Percentiles rank a stretch among this genome's conserved stretches.
These are phyloP conservation scores for Russula virescens DNA, from an alignment of 768 basidiomycete species.

Conservation along the genomic window DNA sequence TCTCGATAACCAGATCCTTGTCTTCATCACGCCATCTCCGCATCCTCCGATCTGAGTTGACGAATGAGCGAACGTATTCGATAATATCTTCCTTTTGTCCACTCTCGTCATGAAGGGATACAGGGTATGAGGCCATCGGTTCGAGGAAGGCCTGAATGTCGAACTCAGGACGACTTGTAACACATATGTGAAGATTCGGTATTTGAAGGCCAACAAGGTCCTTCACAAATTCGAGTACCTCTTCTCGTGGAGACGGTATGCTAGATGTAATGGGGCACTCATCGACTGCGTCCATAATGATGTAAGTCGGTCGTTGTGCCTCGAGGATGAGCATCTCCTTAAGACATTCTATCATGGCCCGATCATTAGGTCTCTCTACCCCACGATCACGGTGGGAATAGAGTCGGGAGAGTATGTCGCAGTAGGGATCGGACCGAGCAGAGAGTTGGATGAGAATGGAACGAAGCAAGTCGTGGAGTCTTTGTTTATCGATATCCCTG, in stretches of 20 bases:
- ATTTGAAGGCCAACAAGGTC: neutral
- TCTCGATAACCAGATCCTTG: neutral
- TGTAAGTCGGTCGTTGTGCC: too few species aligned
- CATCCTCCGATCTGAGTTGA: neutral
- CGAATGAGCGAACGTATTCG: neutral
- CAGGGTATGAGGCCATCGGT: neutral
- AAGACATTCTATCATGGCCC: too few species aligned
- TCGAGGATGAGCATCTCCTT: too few species aligned
- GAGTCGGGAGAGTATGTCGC: too few species aligned
- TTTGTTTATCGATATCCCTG: neutral
- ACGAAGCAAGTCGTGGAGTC: too few species aligned
- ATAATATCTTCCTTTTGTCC: neutral
- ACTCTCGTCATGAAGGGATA: neutral
- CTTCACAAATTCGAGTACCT: neutral
- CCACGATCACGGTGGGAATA: too few species aligned
- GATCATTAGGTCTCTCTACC: too few species aligned
- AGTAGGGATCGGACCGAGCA: too few species aligned
- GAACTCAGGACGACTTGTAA: neutral
- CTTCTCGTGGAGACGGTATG: neutral
- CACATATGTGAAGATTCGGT: neutral
- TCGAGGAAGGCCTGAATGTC: neutral
- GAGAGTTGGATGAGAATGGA: too few species aligned
- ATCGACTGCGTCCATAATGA: neutral
- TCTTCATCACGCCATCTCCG: neutral
- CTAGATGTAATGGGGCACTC: neutral